Evolutionary conservation across 345 rosid species (phyloP).

Genomic region (Eucalyptus regnans): DNA sequence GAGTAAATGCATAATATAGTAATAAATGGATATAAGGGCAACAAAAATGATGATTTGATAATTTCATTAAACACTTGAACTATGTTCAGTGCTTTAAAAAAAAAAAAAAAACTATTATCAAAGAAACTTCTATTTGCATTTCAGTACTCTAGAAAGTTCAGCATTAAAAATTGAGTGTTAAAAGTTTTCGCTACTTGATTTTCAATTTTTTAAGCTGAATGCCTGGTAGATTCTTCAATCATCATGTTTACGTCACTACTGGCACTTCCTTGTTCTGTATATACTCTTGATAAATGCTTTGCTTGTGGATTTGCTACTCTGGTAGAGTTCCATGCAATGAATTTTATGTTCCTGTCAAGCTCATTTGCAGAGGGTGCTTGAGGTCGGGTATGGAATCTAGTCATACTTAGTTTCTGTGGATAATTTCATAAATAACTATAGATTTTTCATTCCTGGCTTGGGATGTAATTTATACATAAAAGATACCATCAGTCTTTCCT

Average conservation of each 20-base stretch:
- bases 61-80: neutral
- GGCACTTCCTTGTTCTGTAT: neutral
- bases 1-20: neutral
- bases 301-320: neutral
- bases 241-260: neutral
- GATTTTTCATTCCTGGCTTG: neutral
- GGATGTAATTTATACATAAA: neutral
- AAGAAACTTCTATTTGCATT: neutral
- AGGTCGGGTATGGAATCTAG: neutral
- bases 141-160: neutral
- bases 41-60: neutral
- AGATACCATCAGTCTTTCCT: neutral
- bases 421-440: neutral
- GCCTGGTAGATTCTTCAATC: neutral
- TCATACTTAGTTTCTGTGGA: neutral
- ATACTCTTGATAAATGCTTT: neutral
- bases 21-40: neutral
- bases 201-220: neutral
- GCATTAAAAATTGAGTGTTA: neutral
- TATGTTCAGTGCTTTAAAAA: neutral
- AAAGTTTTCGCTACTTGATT: neutral
- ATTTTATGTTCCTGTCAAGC: neutral
- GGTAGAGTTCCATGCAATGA: neutral
- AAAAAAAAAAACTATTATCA: neutral
- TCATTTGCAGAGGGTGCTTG: neutral